phyloP scores from a whole-genome alignment of 495 filamentous ascomycete species.

The Lophiotrema nucula region DNA sequence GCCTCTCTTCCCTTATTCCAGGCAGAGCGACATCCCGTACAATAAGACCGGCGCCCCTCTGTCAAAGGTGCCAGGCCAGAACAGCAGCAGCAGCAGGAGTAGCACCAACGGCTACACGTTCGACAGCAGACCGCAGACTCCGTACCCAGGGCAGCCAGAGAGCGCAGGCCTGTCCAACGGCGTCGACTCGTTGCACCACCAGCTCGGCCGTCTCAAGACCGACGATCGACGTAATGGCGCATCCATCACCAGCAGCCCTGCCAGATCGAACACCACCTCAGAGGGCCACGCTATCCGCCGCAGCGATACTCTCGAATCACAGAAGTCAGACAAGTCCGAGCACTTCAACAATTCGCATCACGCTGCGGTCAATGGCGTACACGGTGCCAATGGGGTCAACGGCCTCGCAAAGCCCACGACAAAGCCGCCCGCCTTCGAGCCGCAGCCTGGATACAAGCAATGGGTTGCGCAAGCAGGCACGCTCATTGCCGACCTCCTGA shows the following conservation, averaged over 20 bases:
- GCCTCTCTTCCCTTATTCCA: conserved; percentile 92
- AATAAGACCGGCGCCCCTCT: conserved; percentile 90
- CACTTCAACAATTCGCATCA: neutral
- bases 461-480: conserved; percentile 98
- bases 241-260: conserved; percentile 45
- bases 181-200: conserved; percentile 61
- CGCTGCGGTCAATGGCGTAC: conserved; percentile 15
- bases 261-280: conserved; percentile 24
- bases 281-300: conserved; percentile 34
- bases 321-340: conserved; percentile 44
- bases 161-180: conserved; percentile 62
- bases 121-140: conserved; percentile 86
- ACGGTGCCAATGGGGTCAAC: conserved; percentile 15
- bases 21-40: conserved; percentile 94
- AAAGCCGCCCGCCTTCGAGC: conserved; percentile 57
- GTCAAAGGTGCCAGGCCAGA: conserved; percentile 57
- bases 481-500: conserved; percentile 88
- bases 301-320: conserved; percentile 63
- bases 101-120: conserved; percentile 69
- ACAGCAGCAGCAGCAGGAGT: conserved; percentile 31
- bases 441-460: conserved; percentile 91
- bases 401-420: conserved; percentile 21
- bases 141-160: conserved; percentile 64
- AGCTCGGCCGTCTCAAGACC: conserved; percentile 60
- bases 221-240: conserved; percentile 49